phyloP scores from a whole-genome alignment of 305 asterid genomes.

The Solanum hybrid region DNA sequence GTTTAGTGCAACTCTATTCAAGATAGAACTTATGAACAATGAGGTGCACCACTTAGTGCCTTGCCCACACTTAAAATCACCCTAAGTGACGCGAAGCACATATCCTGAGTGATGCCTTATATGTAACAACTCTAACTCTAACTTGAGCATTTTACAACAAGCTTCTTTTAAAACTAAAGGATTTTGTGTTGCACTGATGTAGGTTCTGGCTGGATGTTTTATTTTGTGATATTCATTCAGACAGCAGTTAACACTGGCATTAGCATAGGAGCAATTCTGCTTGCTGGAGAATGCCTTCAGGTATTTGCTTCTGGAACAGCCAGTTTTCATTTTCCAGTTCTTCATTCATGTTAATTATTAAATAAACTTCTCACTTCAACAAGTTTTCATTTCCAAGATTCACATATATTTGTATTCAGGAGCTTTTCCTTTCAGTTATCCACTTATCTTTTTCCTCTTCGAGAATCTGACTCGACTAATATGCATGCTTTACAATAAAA shows the following conservation, averaged over 20 bases:
- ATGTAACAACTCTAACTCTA: not conserved
- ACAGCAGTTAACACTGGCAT: slow-evolving; percentile 85
- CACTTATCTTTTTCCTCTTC: not conserved
- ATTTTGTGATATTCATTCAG: slow-evolving; percentile 77
- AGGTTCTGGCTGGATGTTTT: slow-evolving; percentile 95
- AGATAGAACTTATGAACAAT: not conserved
- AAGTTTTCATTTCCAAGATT: not conserved
- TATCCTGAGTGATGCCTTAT: not conserved
- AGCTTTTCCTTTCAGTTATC: not conserved
- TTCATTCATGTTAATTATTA: not conserved
- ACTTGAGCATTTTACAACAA: not conserved
- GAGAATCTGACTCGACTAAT: not conserved
- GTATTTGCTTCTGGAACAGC: slow-evolving; percentile 21
- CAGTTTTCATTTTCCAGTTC: not conserved
- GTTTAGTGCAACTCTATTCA: not conserved
- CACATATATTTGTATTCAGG: not conserved
- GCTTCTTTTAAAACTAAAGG: not conserved
- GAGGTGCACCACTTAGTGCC: not conserved
- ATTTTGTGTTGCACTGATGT: slow-evolving; percentile 4
- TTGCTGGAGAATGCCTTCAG: slow-evolving; percentile 90
- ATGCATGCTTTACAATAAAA: not conserved
- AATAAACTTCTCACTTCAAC: not conserved
- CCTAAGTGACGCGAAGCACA: not conserved
- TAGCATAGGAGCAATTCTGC: slow-evolving; percentile 70
- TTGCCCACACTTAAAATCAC: not conserved